phyloP scores from a whole-genome alignment of 2,329 filamentous ascomycete species.

The Akanthomyces dipterigenus region DNA sequence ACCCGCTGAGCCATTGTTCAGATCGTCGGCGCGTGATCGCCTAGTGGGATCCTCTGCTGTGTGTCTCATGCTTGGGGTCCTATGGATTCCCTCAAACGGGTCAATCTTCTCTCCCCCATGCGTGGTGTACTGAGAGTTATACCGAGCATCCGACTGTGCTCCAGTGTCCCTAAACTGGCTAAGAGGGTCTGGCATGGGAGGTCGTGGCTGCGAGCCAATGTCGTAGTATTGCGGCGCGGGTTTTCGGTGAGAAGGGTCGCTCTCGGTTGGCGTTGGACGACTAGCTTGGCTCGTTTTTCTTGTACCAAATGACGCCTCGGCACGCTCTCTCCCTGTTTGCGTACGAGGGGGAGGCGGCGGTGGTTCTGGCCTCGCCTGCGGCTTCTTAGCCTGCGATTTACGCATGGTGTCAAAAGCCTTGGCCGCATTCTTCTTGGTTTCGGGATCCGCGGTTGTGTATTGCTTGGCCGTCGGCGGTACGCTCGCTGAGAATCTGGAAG shows the following conservation, averaged over 20 bases:
- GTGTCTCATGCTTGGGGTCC: constrained; percentile 41
- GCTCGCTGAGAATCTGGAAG: constrained; percentile 33
- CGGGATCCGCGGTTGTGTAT: constrained; percentile 25
- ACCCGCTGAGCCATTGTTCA: neutral
- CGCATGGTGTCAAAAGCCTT: constrained; percentile 39
- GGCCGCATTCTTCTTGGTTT: constrained; percentile 35
- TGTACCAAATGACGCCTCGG: constrained; percentile 48
- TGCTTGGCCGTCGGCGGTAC: constrained; percentile 38
- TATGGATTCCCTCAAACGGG: constrained; percentile 42
- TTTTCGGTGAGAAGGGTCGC: constrained; percentile 15
- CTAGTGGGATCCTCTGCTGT: constrained; percentile 11
- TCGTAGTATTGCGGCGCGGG: constrained; percentile 8
- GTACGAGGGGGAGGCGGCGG: constrained; percentile 35
- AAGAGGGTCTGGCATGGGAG: constrained; percentile 38
- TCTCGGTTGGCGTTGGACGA: constrained; percentile 36
- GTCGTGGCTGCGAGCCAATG: constrained; percentile 16
- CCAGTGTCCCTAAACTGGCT: constrained; percentile 38
- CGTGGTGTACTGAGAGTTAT: constrained; percentile 50
- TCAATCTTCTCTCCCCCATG: constrained; percentile 54
- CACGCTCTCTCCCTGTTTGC: constrained; percentile 46
- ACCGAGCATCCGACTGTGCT: constrained; percentile 39
- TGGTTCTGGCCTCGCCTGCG: constrained; percentile 24
- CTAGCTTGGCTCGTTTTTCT: constrained; percentile 45
- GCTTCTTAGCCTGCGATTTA: constrained; percentile 25
- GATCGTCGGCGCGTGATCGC: neutral